Evolutionary conservation across 2,329 filamentous ascomycete genomes (phyloP), one percentile per base, ranked within the genome.

Genomic region (Sclerotiophoma versabilis): DNA sequence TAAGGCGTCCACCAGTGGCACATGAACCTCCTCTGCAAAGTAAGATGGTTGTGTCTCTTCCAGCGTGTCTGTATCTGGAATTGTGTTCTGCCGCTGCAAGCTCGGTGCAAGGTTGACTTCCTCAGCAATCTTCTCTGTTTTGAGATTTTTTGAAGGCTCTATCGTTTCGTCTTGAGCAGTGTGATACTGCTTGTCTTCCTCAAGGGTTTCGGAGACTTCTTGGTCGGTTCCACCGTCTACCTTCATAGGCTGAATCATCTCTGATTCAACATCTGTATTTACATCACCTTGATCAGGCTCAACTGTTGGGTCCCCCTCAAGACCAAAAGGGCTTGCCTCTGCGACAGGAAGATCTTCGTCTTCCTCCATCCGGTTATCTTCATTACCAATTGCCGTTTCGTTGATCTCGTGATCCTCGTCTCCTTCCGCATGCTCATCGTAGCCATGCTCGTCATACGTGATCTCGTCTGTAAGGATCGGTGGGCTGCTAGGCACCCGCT

Each of bases 401-500:
- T 68, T 65, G 33, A 60, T 54, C 36, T 63, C 60, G 30, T 60
- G 58, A 41, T 64, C 60, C 33, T 44, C 55, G 9, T 47, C 49
- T 11, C 23, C 49, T 12, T 59, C 63, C 10, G 55, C 49, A 34
- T 63, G 57, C 15, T 64, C 64, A 8, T 65, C 62, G n/a, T 69
- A 63, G 12, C 57, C 58, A 44, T 67, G 59, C 32, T 71, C 71
- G 26, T 69, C 66, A 47, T 66, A 65, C 0, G 49, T 62, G 5
- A 66, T 43, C 17, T 65, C 66, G 7, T 66, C 64, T 4, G 36
- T 37, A 14, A 56, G 20, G 2, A 70, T 42, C 10, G 74, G 74
- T 11, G 74, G 74, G 47, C 74, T 76, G 47, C 74, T 76, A 2
- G 73, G 72, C 23, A 76, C 70, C 20, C 71, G 63, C 14, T 69